A percentile compares a stretch with the other conserved stretches of the same genome.
Evolutionary conservation across 495 filamentous ascomycete species (phyloP).

Genomic region (Geoglossum glabrum): DNA sequence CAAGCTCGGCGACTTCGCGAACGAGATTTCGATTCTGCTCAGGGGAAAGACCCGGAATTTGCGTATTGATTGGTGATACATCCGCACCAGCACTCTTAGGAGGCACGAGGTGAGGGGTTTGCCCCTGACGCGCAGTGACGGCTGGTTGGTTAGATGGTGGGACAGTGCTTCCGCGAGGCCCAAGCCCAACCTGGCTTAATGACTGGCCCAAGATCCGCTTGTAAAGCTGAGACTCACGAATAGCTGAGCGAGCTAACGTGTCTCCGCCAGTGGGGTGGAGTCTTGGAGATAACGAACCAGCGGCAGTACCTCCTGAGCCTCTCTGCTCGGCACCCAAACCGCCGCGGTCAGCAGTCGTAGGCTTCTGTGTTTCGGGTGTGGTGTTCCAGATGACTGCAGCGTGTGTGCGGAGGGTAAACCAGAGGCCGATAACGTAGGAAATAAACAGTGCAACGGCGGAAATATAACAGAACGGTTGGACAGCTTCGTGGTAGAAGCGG

Average conservation of each 20-base stretch:
- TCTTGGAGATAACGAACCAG: not conserved
- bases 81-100: constrained; percentile 35
- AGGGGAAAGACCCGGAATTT: constrained; percentile 48
- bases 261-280: constrained; percentile 5
- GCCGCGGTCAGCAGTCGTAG: constrained; percentile 6
- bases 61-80: constrained; percentile 11
- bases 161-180: constrained; percentile 24
- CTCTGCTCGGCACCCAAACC: not conserved
- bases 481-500: constrained; percentile 70
- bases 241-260: constrained; percentile 13
- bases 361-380: constrained; percentile 69
- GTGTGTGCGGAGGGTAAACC: constrained; percentile 93
- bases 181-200: constrained; percentile 54
- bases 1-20: constrained; percentile 73
- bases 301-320: not conserved
- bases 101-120: constrained; percentile 49
- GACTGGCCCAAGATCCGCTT: constrained; percentile 86
- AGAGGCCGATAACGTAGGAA: constrained; percentile 81
- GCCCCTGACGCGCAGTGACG: not conserved
- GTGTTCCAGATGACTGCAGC: constrained; percentile 92
- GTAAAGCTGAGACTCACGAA: constrained; percentile 76
- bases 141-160: constrained; percentile 22
- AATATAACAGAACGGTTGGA: constrained; percentile 83
- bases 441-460: constrained; percentile 71
- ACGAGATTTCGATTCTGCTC: constrained; percentile 64